Conservation (phyloP, 1,284 basidiomycete species). For the Lignosus rhinocerotis region DNA sequence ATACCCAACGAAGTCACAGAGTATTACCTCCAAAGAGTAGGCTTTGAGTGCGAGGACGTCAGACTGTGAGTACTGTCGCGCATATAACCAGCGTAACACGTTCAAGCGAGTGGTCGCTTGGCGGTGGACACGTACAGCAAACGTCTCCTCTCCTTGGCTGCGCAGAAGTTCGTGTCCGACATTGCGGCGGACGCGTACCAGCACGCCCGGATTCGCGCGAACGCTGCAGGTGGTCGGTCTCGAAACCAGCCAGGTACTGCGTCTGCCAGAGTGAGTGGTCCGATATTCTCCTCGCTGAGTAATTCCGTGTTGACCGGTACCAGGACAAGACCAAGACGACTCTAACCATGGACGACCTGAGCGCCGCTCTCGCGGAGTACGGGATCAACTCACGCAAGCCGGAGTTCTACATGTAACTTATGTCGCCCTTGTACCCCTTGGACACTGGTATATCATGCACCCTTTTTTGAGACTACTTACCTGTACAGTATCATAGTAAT, state of each 20-base stretch:
- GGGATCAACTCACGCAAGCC: conserved; percentile 94
- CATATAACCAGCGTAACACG: conserved; percentile 1
- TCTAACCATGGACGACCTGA: conserved; percentile 96
- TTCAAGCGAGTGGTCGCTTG: conserved; percentile 6
- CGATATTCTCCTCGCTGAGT: background rate
- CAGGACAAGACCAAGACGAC: conserved; percentile 95
- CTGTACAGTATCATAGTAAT: conserved; percentile 27
- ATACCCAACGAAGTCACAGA: conserved; percentile 99
- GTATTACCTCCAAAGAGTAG: conserved; percentile 94
- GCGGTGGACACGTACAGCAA: conserved; percentile 55
- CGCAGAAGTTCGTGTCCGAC: conserved; percentile 98
- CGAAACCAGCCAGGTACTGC: conserved; percentile 63
- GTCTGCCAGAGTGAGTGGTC: conserved; percentile 55
- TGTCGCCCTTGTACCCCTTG: conserved; percentile 3
- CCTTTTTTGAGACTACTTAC: conserved; percentile 17
- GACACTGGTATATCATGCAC: conserved; percentile 16
- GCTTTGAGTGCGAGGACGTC: conserved; percentile 95
- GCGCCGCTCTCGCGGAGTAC: conserved; percentile 90
- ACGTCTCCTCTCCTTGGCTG: conserved; percentile 90
- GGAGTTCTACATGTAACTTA: conserved; percentile 79
- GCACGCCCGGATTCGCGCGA: conserved; percentile 92
- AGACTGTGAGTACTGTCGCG: conserved; percentile 64
- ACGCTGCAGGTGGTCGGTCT: conserved; percentile 68
- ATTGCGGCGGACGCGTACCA: conserved; percentile 97
- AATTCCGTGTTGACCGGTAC: background rate